Evolutionary conservation across 176 grass and related monocot genomes (phyloP).

Genomic region (Raddia guianensis): DNA sequence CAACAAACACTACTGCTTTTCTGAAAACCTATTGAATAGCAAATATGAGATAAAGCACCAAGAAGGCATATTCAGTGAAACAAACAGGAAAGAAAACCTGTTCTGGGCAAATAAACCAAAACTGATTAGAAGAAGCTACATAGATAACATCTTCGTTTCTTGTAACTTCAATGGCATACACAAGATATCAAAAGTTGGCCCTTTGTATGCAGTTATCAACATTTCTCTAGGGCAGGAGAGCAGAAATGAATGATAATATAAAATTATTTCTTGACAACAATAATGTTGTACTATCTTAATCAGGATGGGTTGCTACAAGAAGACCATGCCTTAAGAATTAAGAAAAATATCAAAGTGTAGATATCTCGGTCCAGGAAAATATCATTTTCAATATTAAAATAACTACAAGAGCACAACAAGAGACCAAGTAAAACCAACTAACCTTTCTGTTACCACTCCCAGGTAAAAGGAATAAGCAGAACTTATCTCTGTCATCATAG

Average conservation of each 20-base stretch:
- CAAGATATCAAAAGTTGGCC: background rate
- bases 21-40: conserved; percentile 67
- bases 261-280: background rate
- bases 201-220: background rate
- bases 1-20: conserved; percentile 82
- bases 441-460: conserved; percentile 88
- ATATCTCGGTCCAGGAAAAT: conserved; percentile 30
- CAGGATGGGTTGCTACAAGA: background rate
- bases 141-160: background rate
- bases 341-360: conserved; percentile 10
- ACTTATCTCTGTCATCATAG: conserved; percentile 79
- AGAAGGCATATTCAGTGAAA: conserved; percentile 10
- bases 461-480: conserved; percentile 88
- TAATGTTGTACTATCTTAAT: conserved; percentile 17
- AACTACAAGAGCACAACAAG: background rate
- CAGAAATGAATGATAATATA: background rate
- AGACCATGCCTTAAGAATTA: background rate
- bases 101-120: conserved; percentile 14
- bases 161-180: background rate
- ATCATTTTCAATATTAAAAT: conserved; percentile 11
- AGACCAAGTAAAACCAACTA: conserved; percentile 25
- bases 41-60: conserved; percentile 28
- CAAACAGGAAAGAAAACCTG: background rate
- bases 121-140: background rate
- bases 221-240: conserved; percentile 28